Evolutionary conservation across 2,329 filamentous ascomycete species (phyloP).

Genomic region (Xylariaceae sp.): DNA sequence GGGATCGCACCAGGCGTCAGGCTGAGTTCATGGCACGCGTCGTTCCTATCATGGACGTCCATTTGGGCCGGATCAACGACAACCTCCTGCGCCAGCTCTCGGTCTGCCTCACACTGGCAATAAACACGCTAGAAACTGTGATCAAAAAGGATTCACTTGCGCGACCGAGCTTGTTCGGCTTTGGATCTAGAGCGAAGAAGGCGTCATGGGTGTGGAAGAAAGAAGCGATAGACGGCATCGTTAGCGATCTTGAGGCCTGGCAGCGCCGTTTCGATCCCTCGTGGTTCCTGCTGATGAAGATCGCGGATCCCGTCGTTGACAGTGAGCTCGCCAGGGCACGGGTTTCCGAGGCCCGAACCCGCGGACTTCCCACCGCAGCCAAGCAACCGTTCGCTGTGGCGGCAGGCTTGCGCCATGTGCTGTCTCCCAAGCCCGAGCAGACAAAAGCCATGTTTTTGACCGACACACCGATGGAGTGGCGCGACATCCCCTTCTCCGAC

Average conservation of each 20-base stretch:
- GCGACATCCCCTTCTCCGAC: too few relatives aligned
- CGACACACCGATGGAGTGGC: too few relatives aligned
- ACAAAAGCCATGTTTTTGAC: too few relatives aligned
- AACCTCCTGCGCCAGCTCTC: background rate
- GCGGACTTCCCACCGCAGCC: background rate
- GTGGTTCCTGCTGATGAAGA: constrained; percentile 15
- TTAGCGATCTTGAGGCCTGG: constrained; percentile 21
- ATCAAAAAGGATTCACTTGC: background rate
- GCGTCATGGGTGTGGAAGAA: background rate
- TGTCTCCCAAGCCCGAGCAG: too few relatives aligned
- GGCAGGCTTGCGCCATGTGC: too few relatives aligned
- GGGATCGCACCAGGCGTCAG: background rate
- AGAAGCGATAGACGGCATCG: too few relatives aligned
- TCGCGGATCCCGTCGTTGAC: background rate
- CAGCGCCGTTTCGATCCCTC: constrained; percentile 11
- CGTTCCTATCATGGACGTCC: background rate
- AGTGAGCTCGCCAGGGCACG: background rate
- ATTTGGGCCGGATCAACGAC: background rate
- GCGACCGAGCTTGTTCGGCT: background rate
- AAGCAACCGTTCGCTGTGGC: too few relatives aligned
- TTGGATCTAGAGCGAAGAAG: background rate
- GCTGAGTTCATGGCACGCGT: background rate
- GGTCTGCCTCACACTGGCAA: background rate
- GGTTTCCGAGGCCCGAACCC: too few relatives aligned
- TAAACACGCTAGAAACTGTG: background rate